Percentiles rank a stretch among this genome's conserved stretches.
phyloP scores from a whole-genome alignment of 805 yeast species.

The Kodamaea restingae region DNA sequence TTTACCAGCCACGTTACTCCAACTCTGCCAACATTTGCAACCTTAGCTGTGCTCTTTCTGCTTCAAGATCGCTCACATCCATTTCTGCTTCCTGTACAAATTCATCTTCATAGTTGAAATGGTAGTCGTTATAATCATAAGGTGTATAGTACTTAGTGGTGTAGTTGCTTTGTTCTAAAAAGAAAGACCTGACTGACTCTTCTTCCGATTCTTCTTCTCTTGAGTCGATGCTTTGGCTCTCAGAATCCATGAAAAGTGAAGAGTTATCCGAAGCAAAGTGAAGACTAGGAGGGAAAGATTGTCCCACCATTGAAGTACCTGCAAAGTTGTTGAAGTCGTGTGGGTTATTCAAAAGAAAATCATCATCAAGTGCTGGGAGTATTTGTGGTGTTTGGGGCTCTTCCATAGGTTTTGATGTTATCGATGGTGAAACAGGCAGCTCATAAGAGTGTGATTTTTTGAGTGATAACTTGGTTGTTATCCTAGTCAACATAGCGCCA shows the following conservation, averaged over 20 bases:
- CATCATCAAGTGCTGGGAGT: slow-evolving; percentile 21
- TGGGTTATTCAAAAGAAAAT: slow-evolving; percentile 21
- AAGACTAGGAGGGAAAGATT: slow-evolving; percentile 6
- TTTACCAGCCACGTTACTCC: slow-evolving; percentile 8
- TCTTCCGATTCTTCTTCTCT: slow-evolving; percentile 16
- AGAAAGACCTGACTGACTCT: slow-evolving; percentile 13
- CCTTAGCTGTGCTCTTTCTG: slow-evolving; percentile 36
- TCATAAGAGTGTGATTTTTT: background rate
- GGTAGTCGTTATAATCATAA: slow-evolving; percentile 12
- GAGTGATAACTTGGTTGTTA: background rate
- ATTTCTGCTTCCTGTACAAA: slow-evolving; percentile 2
- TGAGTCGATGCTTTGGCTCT: slow-evolving; percentile 13
- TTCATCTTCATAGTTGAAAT: slow-evolving; percentile 10
- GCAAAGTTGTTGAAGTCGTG: slow-evolving; percentile 13
- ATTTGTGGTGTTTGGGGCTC: background rate
- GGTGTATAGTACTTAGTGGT: slow-evolving; percentile 5
- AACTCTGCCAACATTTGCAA: slow-evolving; percentile 35
- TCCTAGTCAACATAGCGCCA: slow-evolving; percentile 5
- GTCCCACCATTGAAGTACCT: slow-evolving; percentile 10
- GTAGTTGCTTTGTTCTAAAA: slow-evolving; percentile 7
- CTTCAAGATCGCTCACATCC: slow-evolving; percentile 22
- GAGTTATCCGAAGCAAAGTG: slow-evolving; percentile 15
- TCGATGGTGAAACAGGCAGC: background rate
- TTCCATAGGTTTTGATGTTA: background rate
- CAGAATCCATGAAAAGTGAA: slow-evolving; percentile 4